Evolutionary conservation across 2,329 filamentous ascomycete genomes (phyloP).

Genomic region (Ophiostoma triangulosporum): DNA sequence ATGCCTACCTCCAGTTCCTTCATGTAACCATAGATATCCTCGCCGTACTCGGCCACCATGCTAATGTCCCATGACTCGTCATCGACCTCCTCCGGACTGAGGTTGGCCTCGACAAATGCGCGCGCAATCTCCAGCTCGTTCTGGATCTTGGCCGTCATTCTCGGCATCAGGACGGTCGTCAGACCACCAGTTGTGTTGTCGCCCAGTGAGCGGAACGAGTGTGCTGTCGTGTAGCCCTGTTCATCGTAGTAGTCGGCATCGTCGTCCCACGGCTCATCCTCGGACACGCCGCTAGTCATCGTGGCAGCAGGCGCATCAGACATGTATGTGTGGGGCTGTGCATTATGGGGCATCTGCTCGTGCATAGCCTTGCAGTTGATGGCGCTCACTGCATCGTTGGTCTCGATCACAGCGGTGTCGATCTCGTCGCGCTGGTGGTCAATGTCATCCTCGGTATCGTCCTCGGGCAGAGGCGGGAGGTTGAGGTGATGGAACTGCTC

Average conservation of each 20-base stretch:
- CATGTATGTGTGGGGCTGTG: conserved; percentile 1
- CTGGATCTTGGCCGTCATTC: conserved; percentile 52
- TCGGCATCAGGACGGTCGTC: conserved; percentile 55
- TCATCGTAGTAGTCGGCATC: conserved; percentile 55
- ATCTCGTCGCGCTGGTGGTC: conserved; percentile 7
- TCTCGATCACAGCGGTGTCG: conserved; percentile 1
- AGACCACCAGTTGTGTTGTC: conserved; percentile 39
- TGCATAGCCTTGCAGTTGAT: neutral
- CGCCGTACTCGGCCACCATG: conserved; percentile 94
- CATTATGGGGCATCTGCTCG: neutral
- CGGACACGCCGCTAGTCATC: conserved; percentile 20
- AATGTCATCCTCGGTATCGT: neutral
- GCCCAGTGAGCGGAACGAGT: conserved; percentile 62
- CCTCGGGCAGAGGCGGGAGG: neutral
- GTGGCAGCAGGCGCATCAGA: conserved; percentile 6
- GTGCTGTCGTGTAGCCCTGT: conserved; percentile 65
- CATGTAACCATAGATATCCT: conserved; percentile 94
- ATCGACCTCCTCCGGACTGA: conserved; percentile 61
- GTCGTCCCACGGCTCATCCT: conserved; percentile 63
- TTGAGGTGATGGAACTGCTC: conserved; percentile 22
- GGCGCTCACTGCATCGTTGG: neutral
- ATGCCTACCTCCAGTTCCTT: conserved; percentile 56
- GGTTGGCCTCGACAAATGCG: conserved; percentile 50
- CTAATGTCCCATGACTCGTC: conserved; percentile 89
- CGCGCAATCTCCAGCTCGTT: conserved; percentile 58